Evolutionary conservation across 148 eudicot genomes (phyloP).

Genomic region (Camellia sinensis): DNA sequence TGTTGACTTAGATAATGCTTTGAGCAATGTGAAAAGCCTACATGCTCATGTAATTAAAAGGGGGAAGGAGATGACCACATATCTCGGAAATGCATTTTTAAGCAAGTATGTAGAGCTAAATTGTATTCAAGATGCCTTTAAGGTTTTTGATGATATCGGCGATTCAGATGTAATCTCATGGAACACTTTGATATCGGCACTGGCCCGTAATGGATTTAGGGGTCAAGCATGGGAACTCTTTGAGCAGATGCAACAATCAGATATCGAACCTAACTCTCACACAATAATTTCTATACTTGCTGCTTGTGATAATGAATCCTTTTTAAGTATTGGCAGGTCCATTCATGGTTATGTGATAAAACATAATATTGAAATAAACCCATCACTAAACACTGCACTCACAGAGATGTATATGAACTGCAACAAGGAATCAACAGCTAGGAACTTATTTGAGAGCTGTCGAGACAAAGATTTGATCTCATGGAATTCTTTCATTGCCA

Average conservation of each 20-base stretch:
- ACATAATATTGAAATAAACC: constrained; percentile 23
- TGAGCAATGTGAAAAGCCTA: constrained; percentile 29
- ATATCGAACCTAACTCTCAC: constrained; percentile 39
- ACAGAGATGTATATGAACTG: constrained; percentile 54
- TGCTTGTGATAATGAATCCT: constrained; percentile 29
- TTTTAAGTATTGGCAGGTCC: constrained; percentile 33
- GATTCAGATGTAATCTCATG: constrained; percentile 34
- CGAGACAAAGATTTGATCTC: constrained; percentile 39
- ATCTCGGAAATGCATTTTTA: constrained; percentile 36
- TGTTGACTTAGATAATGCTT: constrained; percentile 22
- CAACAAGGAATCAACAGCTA: constrained; percentile 32
- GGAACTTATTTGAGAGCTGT: constrained; percentile 32
- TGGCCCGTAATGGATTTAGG: constrained; percentile 25
- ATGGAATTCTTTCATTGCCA: constrained; percentile 46
- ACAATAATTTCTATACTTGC: constrained; percentile 38
- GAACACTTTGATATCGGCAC: constrained; percentile 38
- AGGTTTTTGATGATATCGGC: constrained; percentile 26
- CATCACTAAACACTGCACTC: constrained; percentile 39
- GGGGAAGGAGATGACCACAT: constrained; percentile 23
- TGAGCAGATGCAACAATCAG: constrained; percentile 30
- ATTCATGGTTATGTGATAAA: constrained; percentile 44
- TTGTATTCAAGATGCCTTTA: constrained; percentile 27
- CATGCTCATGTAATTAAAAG: constrained; percentile 36
- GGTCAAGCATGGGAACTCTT: constrained; percentile 39
- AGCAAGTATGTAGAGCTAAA: constrained; percentile 29